Evolutionary conservation across 257 asterid species (phyloP), one percentile per base, ranked within the genome.

Genomic region (Voacanga thouarsii): DNA sequence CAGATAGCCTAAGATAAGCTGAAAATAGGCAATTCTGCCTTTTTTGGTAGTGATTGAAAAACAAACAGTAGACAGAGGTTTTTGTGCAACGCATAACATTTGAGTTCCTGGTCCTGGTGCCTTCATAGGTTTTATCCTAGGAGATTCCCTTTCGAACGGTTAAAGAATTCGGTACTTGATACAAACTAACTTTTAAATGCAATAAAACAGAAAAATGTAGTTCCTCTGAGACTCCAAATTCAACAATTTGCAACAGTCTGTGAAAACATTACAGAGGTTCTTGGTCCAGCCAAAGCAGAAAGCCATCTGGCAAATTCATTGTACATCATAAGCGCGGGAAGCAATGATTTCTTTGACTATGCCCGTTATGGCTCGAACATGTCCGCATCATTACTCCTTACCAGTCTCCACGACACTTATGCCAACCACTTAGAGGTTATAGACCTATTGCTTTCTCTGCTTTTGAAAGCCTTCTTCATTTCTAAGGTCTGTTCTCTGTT

Each of bases 311-410:
- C 65, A 23, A 86, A 83, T 44, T 83, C 93, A 19, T 23, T 86
- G 56, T 85, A 82, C 89, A 74, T 90, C 83, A 79, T 89, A 78
- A 89, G 89, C 57, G 72, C 82, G 3, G 96, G 93, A 55, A 85
- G 96, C 87, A 89, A 89, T 56, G 96, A 90, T 84, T 82, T 90
- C n/a, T 84, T 86, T 56, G 88, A 73, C 66, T 86, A 84, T 69
- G 72, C 80, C 33, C 66, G 43, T 5, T 75, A 15, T 68, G 75
- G 69, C 56, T 65, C 47, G 66, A 70, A 15, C 41, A 72, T 50
- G 9, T 81, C 90, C 23, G 28, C 51, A 30, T 77, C 78, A 10
- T 50, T 73, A 51, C 80, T 83, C 79, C 76, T 88, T 1, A 6
- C 43, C 81, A 51, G 30, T 81, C 83, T 90, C 53, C 63, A 45